Percentiles rank a stretch among this genome's conserved stretches.
phyloP scores from a whole-genome alignment of 345 rosid genomes.

The Camelina sativa region DNA sequence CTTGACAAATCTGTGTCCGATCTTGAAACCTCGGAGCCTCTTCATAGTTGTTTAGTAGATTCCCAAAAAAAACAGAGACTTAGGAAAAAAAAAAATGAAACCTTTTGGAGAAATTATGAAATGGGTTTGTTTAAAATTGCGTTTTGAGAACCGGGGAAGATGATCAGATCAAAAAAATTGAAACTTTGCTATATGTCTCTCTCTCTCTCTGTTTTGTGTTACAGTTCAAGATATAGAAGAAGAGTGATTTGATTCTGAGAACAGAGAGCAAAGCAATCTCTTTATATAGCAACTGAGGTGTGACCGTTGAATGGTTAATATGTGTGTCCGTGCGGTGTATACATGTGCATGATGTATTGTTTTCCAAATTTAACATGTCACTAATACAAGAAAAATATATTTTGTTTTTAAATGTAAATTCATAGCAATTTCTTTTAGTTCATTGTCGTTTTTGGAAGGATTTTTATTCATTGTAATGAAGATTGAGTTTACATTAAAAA shows the following conservation, averaged over 20 bases:
- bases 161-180: neutral
- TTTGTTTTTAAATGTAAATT: neutral
- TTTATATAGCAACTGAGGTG: conserved; percentile 38
- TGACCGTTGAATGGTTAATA: conserved; percentile 41
- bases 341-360: conserved; percentile 41
- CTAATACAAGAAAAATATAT: neutral
- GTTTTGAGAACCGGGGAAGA: conserved; percentile 5
- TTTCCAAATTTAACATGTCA: conserved; percentile 43
- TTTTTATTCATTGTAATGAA: neutral
- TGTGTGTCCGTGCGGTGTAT: conserved; percentile 32
- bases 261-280: conserved; percentile 32
- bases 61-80: conserved; percentile 32
- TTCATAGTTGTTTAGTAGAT: conserved; percentile 45
- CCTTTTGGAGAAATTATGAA: conserved; percentile 19
- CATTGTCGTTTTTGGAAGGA: neutral
- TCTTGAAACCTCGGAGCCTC: conserved; percentile 57
- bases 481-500: neutral
- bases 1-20: conserved; percentile 55
- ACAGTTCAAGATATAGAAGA: conserved; percentile 37
- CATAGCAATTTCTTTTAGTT: neutral
- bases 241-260: conserved; percentile 33
- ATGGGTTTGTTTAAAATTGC: conserved; percentile 11
- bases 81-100: conserved; percentile 5
- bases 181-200: conserved; percentile 19
- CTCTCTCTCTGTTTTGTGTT: conserved; percentile 8